A percentile compares a stretch with the other conserved stretches of the same genome.
Evolutionary conservation across 73 alveolate genomes (phyloP).

Genomic region (Symbiodinium natans): DNA sequence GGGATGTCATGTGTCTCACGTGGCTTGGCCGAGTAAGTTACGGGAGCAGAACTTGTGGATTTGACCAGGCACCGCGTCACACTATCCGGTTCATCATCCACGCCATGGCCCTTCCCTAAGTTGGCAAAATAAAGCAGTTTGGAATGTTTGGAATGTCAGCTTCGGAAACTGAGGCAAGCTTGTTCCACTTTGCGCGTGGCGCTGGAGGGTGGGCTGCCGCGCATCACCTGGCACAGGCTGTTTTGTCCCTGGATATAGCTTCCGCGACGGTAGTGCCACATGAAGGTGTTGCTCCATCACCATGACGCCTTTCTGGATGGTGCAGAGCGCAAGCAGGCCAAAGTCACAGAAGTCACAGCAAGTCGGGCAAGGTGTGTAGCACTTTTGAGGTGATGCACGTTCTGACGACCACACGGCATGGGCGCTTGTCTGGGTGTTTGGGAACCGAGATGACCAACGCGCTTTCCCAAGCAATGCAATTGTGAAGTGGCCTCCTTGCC

Average conservation of each 20-base stretch:
- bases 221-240: conserved; percentile 36
- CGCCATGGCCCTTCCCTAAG: conserved; percentile 26
- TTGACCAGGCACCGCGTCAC: conserved; percentile 61
- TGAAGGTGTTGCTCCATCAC: conserved; percentile 23
- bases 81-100: conserved; percentile 16
- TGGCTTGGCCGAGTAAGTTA: too few species aligned
- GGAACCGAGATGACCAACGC: conserved; percentile 9
- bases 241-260: background rate
- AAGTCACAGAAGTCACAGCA: background rate
- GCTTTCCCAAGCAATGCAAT: background rate
- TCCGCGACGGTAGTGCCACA: too few species aligned
- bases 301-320: conserved; percentile 39
- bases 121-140: background rate
- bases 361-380: background rate
- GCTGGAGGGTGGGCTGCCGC: conserved; percentile 88
- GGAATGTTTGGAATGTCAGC: background rate
- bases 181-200: conserved; percentile 14
- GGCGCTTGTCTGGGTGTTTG: conserved; percentile 34
- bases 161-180: conserved; percentile 6
- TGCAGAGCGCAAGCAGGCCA: conserved; percentile 37
- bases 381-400: conserved; percentile 8
- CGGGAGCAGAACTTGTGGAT: too few species aligned
- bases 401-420: conserved; percentile 20
- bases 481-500: background rate
- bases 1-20: too few species aligned